Conservation (phyloP, 148 eudicot species). For the Euryodendron excelsum region DNA sequence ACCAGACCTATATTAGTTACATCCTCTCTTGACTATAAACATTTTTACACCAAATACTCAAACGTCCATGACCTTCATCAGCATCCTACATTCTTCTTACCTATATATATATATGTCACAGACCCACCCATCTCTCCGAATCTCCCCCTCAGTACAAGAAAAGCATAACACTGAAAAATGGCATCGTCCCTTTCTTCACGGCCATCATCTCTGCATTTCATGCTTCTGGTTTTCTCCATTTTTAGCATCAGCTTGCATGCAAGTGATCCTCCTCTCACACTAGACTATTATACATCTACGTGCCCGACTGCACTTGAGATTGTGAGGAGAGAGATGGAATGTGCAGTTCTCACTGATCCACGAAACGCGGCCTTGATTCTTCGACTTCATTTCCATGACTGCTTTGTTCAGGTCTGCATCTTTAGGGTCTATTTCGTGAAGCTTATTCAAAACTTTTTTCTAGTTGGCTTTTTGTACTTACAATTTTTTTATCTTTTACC, state of each 20-base stretch:
- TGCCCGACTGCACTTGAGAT: constrained; percentile 63
- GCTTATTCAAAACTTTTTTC: background rate
- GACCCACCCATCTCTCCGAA: constrained; percentile 18
- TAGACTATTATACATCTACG: constrained; percentile 65
- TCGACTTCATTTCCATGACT: constrained; percentile 86
- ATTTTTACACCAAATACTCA: constrained; percentile 21
- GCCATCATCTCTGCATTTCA: constrained; percentile 4
- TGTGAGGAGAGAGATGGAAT: constrained; percentile 87
- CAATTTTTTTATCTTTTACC: too few relatives aligned
- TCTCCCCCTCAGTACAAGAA: constrained; percentile 11
- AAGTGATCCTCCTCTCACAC: constrained; percentile 46
- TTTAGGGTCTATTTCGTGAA: background rate
- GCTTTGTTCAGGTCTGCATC: constrained; percentile 82
- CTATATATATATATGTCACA: constrained; percentile 18
- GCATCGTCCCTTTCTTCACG: background rate
- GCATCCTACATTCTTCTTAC: constrained; percentile 11
- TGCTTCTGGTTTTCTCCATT: constrained; percentile 23
- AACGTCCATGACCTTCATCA: background rate
- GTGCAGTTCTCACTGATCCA: constrained; percentile 77
- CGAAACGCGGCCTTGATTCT: constrained; percentile 81
- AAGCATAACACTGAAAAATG: constrained; percentile 12
- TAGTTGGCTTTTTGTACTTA: too few relatives aligned
- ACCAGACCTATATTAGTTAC: constrained; percentile 47
- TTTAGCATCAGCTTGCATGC: constrained; percentile 30
- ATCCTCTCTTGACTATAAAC: constrained; percentile 67